These are phyloP conservation scores for Lichina pygmaea DNA, from an alignment of 495 filamentous ascomycete genomes.

Conservation along the genomic window DNA sequence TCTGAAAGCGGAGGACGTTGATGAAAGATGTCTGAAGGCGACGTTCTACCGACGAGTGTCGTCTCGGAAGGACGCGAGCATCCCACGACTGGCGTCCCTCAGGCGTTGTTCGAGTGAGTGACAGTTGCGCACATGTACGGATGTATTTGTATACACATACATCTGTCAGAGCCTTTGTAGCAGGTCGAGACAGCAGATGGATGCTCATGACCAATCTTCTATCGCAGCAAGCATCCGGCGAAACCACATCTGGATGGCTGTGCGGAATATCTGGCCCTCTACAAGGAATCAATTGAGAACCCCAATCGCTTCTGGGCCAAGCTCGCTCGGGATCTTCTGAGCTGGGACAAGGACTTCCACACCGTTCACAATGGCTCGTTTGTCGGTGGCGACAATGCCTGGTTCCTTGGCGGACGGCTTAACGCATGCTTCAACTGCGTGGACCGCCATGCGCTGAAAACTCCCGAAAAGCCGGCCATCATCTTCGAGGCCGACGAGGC, in stretches of 20 bases:
- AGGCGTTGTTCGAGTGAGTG: slow-evolving; percentile 3
- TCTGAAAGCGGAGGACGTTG: no score
- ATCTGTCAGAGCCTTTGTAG: no score
- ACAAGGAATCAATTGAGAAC: slow-evolving; percentile 85
- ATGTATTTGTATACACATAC: no score
- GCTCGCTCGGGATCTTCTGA: slow-evolving; percentile 65
- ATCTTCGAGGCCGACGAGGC: slow-evolving; percentile 97
- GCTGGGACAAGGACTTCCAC: slow-evolving; percentile 77
- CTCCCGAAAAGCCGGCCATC: slow-evolving; percentile 79
- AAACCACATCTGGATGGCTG: slow-evolving; percentile 41
- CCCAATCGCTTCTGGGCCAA: slow-evolving; percentile 80
- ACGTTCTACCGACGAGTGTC: neutral
- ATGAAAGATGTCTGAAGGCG: slow-evolving; percentile 3
- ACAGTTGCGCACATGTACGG: neutral
- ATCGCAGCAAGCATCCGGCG: slow-evolving; percentile 34
- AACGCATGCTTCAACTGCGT: slow-evolving; percentile 97
- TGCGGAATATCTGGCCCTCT: slow-evolving; percentile 75
- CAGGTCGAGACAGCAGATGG: no score
- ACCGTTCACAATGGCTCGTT: slow-evolving; percentile 66
- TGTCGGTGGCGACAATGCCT: slow-evolving; percentile 58
- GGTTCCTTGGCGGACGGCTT: slow-evolving; percentile 83
- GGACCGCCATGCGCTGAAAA: slow-evolving; percentile 79
- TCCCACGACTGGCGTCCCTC: neutral
- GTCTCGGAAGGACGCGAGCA: neutral
- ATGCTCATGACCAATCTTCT: neutral